Evolutionary conservation across 352 stramenopile genomes (phyloP).

Genomic region (Phytopythium boreale): DNA sequence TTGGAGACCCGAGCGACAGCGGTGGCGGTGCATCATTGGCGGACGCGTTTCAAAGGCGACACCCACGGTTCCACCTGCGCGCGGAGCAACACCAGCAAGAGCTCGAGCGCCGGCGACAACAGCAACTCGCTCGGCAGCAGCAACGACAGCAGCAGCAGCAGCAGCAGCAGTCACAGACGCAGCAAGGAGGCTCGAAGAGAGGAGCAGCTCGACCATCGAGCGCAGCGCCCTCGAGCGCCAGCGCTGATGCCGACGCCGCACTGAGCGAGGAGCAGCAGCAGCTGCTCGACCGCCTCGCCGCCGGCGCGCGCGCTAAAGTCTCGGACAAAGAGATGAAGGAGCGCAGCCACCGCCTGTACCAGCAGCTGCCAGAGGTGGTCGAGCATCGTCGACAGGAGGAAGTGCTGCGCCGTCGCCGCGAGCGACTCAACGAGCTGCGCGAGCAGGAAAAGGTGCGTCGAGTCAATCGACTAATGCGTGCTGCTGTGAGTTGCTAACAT

Average conservation of each 20-base stretch:
- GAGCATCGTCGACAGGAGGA: slow-evolving; percentile 75
- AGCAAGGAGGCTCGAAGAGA: neutral
- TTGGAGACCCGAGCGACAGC: slow-evolving; percentile 10
- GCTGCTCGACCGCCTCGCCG: slow-evolving; percentile 46
- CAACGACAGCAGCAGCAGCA: slow-evolving; percentile 13
- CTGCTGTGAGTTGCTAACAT: neutral
- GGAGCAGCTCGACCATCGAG: neutral
- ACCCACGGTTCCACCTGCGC: slow-evolving; percentile 50
- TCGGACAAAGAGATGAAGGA: slow-evolving; percentile 67
- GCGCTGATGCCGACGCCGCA: neutral
- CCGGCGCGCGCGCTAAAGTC: slow-evolving; percentile 49
- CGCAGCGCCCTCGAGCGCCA: neutral
- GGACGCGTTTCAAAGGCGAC: slow-evolving; percentile 54
- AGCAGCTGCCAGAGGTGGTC: slow-evolving; percentile 68
- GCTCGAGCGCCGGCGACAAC: slow-evolving; percentile 26
- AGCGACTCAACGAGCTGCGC: slow-evolving; percentile 62
- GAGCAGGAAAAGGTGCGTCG: slow-evolving; percentile 63
- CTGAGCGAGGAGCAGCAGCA: slow-evolving; percentile 20
- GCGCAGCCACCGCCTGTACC: slow-evolving; percentile 57
- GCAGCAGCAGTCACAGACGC: slow-evolving; percentile 8
- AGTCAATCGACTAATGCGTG: no score
- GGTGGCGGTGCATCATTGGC: slow-evolving; percentile 33
- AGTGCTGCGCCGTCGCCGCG: slow-evolving; percentile 50
- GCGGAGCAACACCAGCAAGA: slow-evolving; percentile 11
- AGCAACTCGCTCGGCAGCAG: slow-evolving; percentile 28